A percentile compares a stretch with the other conserved stretches of the same genome.
These are phyloP conservation scores for Pilatotrama ljubarskyi DNA, from an alignment of 768 basidiomycete genomes.

Conservation along the genomic window DNA sequence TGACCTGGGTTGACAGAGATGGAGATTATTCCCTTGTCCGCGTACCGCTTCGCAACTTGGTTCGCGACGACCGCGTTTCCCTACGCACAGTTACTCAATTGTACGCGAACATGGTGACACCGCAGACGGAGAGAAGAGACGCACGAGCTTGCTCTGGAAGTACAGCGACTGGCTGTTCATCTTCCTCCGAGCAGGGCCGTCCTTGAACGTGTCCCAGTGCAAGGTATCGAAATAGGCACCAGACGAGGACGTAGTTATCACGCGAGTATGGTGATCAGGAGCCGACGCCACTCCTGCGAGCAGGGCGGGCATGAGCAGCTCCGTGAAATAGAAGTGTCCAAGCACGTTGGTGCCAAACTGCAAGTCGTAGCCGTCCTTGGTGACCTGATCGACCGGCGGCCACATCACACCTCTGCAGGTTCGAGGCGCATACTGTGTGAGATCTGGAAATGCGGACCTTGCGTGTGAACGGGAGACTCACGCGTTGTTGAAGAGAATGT, in stretches of 20 bases:
- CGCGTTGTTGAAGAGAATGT: slow-evolving; percentile 57
- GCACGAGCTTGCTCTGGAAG: slow-evolving; percentile 48
- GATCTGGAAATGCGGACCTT: too few relatives aligned
- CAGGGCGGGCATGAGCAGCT: slow-evolving; percentile 50
- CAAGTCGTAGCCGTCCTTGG: slow-evolving; percentile 50
- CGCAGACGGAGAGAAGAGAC: slow-evolving; percentile 8
- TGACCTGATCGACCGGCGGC: slow-evolving; percentile 41
- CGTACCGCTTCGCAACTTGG: slow-evolving; percentile 51
- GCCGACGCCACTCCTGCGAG: slow-evolving; percentile 40
- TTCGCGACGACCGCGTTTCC: slow-evolving; percentile 46
- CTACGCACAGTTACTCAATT: too few relatives aligned
- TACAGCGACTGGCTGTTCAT: slow-evolving; percentile 24
- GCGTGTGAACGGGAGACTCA: slow-evolving; percentile 27
- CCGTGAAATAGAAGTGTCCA: slow-evolving; percentile 36
- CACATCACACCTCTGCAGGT: slow-evolving; percentile 50
- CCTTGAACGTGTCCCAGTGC: slow-evolving; percentile 40
- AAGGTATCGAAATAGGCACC: slow-evolving; percentile 36
- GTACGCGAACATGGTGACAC: too few relatives aligned
- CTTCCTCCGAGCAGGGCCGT: slow-evolving; percentile 27
- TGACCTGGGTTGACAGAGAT: slow-evolving; percentile 47
- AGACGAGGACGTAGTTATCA: slow-evolving; percentile 49
- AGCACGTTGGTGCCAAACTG: slow-evolving; percentile 58
- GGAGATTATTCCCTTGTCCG: slow-evolving; percentile 45
- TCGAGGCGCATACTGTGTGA: too few relatives aligned
- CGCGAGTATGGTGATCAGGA: slow-evolving; percentile 44